Evolutionary conservation across 176 grass and related monocot genomes (phyloP), one percentile per base, ranked within the genome.

Genomic region (Carex pumila): DNA sequence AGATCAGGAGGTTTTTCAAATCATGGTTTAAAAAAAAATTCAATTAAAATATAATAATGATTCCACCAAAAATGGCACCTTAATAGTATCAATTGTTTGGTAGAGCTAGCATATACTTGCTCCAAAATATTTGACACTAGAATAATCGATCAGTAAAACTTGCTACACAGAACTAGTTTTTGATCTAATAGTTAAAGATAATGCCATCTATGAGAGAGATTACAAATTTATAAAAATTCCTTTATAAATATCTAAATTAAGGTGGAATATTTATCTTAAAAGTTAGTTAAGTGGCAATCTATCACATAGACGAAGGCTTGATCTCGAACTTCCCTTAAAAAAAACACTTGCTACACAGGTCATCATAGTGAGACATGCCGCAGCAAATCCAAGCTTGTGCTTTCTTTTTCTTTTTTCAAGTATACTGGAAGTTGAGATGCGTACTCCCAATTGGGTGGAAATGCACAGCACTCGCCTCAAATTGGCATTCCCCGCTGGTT

Each of bases 401-500:
- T 25, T 25, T 25, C 0, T 25, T 25, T 25, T 25, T 25, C 0
- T 25, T 25, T 25, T 25, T 25, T 25, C 25, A 25, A 25, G 25
- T 25, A 25, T 25, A 25, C 25, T 25, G 25, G 25, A 25, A 25
- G 25, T 25, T 0, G 25, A 25, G 25, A 25, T 81, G 53, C 61
- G 4, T 67, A 47, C 29, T 50, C 21, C 45, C 55, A 45, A 50
- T 66, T 82, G n/a, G 61, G 62, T 82, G 41, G 61, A 83, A 83
- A 83, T 83, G 62, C 60, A 39, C 79, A 45, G 39, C 79, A 69
- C 62, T 31, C 21, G 19, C 62, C 73, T 78, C 25, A 55, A 32
- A 83, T 53, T 83, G 81, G 37, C 58, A 69, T 66, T 83, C 81
- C 81, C 66, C 12, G 81, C 41, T 52, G 81, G 81, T 52, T 69